These are phyloP conservation scores for Trichoderma polysporum DNA, from an alignment of 2,329 filamentous ascomycete species.

Conservation along the genomic window DNA sequence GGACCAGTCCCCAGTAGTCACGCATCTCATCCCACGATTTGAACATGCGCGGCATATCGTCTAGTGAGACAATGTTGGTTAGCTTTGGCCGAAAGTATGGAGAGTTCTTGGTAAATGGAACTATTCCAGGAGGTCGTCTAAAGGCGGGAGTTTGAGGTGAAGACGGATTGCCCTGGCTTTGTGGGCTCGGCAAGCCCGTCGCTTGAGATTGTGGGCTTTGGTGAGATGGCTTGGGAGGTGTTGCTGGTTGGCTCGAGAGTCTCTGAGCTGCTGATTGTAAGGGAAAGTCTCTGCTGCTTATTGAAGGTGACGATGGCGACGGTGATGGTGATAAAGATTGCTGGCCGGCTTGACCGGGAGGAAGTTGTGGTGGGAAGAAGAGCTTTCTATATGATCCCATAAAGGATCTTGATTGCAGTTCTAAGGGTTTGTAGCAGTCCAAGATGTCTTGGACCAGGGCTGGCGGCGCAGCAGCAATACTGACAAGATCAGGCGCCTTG, in stretches of 20 bases:
- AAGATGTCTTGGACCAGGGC: conserved; percentile 40
- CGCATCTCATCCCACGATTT: conserved; percentile 36
- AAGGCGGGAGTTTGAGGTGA: conserved; percentile 24
- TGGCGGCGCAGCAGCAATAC: conserved; percentile 40
- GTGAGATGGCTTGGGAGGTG: conserved; percentile 26
- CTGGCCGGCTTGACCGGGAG: background rate
- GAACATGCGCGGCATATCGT: conserved; percentile 36
- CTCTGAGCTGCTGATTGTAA: conserved; percentile 21
- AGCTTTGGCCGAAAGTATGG: conserved; percentile 38
- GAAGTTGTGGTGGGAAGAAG: conserved; percentile 31
- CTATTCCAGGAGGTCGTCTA: conserved; percentile 33
- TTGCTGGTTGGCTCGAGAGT: conserved; percentile 31
- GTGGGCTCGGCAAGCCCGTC: conserved; percentile 35
- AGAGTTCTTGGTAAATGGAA: conserved; percentile 40
- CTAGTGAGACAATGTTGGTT: conserved; percentile 33
- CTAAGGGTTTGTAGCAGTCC: conserved; percentile 41
- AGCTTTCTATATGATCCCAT: conserved; percentile 40
- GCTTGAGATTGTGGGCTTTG: conserved; percentile 21
- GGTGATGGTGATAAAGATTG: background rate
- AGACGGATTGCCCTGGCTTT: conserved; percentile 28
- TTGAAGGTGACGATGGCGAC: background rate
- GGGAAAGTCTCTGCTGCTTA: background rate
- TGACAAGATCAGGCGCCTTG: conserved; percentile 38
- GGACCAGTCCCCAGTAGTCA: conserved; percentile 41
- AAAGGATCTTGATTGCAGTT: conserved; percentile 41